A percentile compares a stretch with the other conserved stretches of the same genome.
phyloP scores from a whole-genome alignment of 495 filamentous ascomycete genomes.

The Penicillium lagena region DNA sequence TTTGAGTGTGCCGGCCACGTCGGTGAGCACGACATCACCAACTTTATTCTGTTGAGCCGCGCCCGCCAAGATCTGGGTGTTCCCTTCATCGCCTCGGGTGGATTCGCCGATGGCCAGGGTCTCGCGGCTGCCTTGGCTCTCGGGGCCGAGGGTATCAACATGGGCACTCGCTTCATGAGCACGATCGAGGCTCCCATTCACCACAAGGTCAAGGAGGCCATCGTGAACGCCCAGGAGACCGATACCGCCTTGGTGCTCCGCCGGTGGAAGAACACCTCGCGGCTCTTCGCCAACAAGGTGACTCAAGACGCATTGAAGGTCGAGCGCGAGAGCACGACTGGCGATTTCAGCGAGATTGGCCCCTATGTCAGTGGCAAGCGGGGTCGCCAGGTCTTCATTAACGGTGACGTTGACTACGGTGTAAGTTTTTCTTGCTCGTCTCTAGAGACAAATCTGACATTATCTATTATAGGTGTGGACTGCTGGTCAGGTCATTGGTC shows the following conservation, averaged over 20 bases:
- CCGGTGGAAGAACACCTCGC: constrained; percentile 87
- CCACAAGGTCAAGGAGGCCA: constrained; percentile 85
- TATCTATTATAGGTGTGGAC: constrained; percentile 53
- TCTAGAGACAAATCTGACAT: not conserved
- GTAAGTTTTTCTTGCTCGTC: constrained; percentile 45
- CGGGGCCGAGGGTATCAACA: constrained; percentile 90
- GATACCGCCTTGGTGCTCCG: constrained; percentile 86
- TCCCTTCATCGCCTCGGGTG: constrained; percentile 93
- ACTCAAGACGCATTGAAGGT: constrained; percentile 72
- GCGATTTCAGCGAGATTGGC: constrained; percentile 87
- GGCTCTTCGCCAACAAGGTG: constrained; percentile 86
- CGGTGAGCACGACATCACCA: constrained; percentile 93
- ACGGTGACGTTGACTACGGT: constrained; percentile 84
- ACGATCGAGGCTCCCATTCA: constrained; percentile 92
- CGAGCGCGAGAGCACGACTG: constrained; percentile 77
- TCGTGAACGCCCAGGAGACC: constrained; percentile 81
- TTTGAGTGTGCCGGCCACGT: constrained; percentile 98
- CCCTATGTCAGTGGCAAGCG: constrained; percentile 89
- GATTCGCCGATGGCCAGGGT: constrained; percentile 92
- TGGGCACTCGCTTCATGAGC: constrained; percentile 93
- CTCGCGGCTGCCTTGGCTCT: constrained; percentile 86
- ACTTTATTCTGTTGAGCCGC: constrained; percentile 85
- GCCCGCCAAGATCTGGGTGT: constrained; percentile 79
- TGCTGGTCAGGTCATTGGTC: constrained; percentile 62
- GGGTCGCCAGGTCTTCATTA: constrained; percentile 84